A percentile compares a stretch with the other conserved stretches of the same genome.
These are phyloP conservation scores for Rhizopus stolonifer DNA, from an alignment of 371 early-diverging fungal species.

Conservation along the genomic window DNA sequence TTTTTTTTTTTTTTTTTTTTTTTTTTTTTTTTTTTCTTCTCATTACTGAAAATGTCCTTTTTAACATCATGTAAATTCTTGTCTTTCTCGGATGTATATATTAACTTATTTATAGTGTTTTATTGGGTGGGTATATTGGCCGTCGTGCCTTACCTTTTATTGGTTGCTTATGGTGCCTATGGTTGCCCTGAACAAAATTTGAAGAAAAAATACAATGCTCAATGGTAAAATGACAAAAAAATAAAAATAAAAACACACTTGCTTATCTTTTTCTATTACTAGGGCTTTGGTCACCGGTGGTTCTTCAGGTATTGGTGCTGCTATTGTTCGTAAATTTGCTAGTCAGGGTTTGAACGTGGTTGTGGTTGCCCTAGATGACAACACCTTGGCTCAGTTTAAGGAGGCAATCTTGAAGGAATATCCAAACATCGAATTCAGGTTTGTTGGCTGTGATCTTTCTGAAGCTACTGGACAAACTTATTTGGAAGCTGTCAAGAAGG, in stretches of 20 bases:
- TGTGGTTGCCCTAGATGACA: constrained; percentile 58
- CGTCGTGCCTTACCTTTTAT: constrained; percentile 44
- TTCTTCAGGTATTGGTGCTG: constrained; percentile 64
- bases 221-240: constrained; percentile 43
- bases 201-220: constrained; percentile 57
- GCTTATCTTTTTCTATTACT: background rate
- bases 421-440: constrained; percentile 49
- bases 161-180: constrained; percentile 50
- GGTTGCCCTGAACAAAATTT: constrained; percentile 58
- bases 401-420: constrained; percentile 42
- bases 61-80: background rate
- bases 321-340: constrained; percentile 57
- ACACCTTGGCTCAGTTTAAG: constrained; percentile 37
- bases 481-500: constrained; percentile 44
- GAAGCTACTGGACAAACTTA: constrained; percentile 37
- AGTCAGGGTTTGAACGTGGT: constrained; percentile 59
- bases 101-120: constrained; percentile 28
- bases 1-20: background rate
- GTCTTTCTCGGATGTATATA: background rate
- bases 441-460: constrained; percentile 55
- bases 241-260: background rate
- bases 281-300: constrained; percentile 61
- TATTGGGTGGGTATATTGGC: constrained; percentile 48
- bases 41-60: background rate
- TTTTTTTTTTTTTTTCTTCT: background rate